Evolutionary conservation across 1,139 yeast genomes (phyloP).

Genomic region (Candida sanyaensis): DNA sequence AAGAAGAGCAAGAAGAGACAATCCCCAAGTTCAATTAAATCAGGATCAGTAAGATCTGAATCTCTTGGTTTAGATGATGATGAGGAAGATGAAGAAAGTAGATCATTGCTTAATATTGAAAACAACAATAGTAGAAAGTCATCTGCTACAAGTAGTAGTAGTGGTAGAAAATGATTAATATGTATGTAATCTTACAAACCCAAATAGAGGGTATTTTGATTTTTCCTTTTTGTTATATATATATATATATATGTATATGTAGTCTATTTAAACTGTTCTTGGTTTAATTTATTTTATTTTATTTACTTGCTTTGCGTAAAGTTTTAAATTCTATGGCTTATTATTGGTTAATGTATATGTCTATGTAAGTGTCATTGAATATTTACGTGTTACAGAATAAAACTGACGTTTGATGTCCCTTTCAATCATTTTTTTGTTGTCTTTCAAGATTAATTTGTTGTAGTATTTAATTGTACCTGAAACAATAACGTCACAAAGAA

Average conservation of each 20-base stretch:
- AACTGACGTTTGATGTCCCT: no score
- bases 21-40: slow-evolving; percentile 8
- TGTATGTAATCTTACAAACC: no score
- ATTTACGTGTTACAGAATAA: no score
- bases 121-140: slow-evolving; percentile 6
- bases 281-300: no score
- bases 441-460: no score
- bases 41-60: slow-evolving; percentile 8
- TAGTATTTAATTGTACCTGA: no score
- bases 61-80: slow-evolving; percentile 7
- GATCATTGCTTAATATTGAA: slow-evolving; percentile 6
- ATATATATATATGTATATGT: neutral
- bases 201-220: neutral
- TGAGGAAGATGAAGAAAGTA: slow-evolving; percentile 11
- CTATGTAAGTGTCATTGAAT: neutral
- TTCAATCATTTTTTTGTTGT: no score
- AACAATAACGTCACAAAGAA: no score
- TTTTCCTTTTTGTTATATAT: neutral
- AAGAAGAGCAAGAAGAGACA: slow-evolving; percentile 7
- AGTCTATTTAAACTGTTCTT: neutral
- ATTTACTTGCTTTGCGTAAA: neutral
- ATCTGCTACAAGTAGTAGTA: slow-evolving; percentile 6
- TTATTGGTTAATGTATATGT: neutral
- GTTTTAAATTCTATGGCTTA: neutral
- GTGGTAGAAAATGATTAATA: slow-evolving; percentile 1